Percentiles rank a stretch among this genome's conserved stretches.
phyloP scores from a whole-genome alignment of 345 rosid species.

The Eucalyptus marginata region DNA sequence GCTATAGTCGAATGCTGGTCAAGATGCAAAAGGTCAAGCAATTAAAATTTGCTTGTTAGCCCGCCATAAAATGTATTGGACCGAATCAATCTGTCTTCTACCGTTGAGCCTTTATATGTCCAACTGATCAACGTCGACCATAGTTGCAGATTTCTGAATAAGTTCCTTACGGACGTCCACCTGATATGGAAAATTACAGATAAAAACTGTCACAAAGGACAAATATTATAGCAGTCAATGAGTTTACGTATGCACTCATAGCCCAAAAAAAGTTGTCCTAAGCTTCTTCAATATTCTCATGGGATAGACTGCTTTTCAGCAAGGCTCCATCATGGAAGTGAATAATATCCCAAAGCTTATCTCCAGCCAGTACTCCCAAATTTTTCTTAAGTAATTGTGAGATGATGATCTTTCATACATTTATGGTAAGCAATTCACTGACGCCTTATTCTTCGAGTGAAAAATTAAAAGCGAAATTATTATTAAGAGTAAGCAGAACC shows the following conservation, averaged over 20 bases:
- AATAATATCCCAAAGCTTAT: background rate
- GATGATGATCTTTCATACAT: background rate
- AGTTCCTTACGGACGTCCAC: conserved; percentile 85
- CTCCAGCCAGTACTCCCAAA: background rate
- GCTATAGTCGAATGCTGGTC: background rate
- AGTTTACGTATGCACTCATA: background rate
- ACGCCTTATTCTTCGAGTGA: background rate
- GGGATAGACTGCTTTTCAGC: background rate
- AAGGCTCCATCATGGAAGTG: background rate
- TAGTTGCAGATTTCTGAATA: conserved; percentile 49
- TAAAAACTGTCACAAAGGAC: background rate
- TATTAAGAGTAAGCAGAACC: background rate
- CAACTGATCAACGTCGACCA: conserved; percentile 42
- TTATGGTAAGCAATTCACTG: background rate
- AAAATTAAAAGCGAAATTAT: background rate
- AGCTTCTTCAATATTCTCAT: background rate
- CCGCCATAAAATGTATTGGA: background rate
- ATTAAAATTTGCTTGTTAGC: background rate
- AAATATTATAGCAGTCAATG: background rate
- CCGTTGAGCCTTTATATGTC: conserved; percentile 31
- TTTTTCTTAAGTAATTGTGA: background rate
- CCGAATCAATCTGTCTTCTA: background rate
- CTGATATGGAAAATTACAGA: conserved; percentile 6
- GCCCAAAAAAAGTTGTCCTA: background rate
- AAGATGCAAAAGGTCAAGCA: background rate